phyloP scores from a whole-genome alignment of 2,329 filamentous ascomycete species.

The Nemania diffusa region DNA sequence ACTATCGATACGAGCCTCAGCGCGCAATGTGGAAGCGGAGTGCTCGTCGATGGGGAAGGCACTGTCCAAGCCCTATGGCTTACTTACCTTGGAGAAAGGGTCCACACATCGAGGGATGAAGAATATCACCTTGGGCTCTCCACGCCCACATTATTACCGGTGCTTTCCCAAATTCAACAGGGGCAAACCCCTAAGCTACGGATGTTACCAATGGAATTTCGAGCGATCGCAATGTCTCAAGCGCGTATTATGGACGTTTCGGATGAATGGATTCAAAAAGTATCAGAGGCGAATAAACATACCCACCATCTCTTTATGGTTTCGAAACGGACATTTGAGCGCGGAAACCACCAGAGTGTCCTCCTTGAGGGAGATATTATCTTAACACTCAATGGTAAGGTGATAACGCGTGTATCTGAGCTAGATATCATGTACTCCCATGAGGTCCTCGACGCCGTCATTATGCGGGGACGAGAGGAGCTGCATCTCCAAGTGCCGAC shows the following conservation, averaged over 20 bases:
- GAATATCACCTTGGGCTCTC: constrained; percentile 96
- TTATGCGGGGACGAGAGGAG: constrained; percentile 87
- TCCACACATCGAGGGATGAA: constrained; percentile 83
- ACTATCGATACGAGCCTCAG: constrained; percentile 95
- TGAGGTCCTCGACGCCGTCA: constrained; percentile 81
- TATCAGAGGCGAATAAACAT: constrained; percentile 86
- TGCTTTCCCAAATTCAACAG: constrained; percentile 86
- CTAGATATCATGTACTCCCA: constrained; percentile 97
- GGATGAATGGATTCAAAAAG: constrained; percentile 93
- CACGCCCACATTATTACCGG: constrained; percentile 86
- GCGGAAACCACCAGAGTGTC: constrained; percentile 60
- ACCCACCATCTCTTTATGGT: constrained; percentile 99
- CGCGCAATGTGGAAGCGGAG: constrained; percentile 91
- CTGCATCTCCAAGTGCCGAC: constrained; percentile 82
- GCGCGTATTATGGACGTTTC: constrained; percentile 96
- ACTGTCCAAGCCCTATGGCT: constrained; percentile 96
- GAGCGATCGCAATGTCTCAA: constrained; percentile 96
- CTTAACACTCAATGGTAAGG: constrained; percentile 86
- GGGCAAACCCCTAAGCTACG: constrained; percentile 83
- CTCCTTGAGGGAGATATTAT: constrained; percentile 93
- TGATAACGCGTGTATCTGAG: constrained; percentile 92
- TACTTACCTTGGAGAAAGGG: constrained; percentile 93
- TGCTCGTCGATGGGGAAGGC: constrained; percentile 87
- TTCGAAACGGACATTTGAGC: constrained; percentile 82
- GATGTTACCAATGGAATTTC: constrained; percentile 93